Base-by-base conservation (phyloP, 495 filamentous ascomycete genomes). In the Trichodelitschia bisporula region DNA sequence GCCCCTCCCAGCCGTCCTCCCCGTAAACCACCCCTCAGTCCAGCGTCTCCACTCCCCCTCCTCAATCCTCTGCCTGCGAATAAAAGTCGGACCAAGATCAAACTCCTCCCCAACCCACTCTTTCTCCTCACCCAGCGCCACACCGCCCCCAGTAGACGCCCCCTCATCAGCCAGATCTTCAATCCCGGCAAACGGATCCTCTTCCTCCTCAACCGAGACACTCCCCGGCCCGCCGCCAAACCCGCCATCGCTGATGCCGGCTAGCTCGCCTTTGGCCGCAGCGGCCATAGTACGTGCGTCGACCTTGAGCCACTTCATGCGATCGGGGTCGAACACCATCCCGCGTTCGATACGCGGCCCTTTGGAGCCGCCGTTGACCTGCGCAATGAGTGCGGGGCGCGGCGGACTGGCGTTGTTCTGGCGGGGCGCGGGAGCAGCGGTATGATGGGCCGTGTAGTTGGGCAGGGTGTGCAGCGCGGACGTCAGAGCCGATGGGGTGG, bases 311-410 rank as follows among this genome's bases (percentile, higher is more conserved):
- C 83, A 93, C 48, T 77, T 78, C 83, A 93, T 97, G 31, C 74
- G 77, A 31, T 72, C 69, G 4, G 89, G 89, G 50, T 97, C 86
- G 48, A 95, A 97, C 15, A 97, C 71, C 86, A 97, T 97, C 39
- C 75, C 77, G 15, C 79, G 73, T 34, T 89, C 78, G 17, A 90
- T 72, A 52, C 92, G 84, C 9, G 91, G 75, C 36, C 76, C 80
- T 39, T 67, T 63, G 25, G 68, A 58, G 4, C 45, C 41, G 3
- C 68, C 53, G 30, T 72, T 68, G 37, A 86, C 70, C 43, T 91
- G 86, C 32, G 77, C 77, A 44, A 97, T 97, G 9, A 97, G 64
- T n/a, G 82, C 82, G 0, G 84, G 86, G 1, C 19, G 26, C 13
- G 79, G 72, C 6, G 78, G 49, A 77, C 76, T 6, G 62, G 51